Conservation (phyloP, 2,329 filamentous ascomycete genomes). For the Talaromyces marneffei region DNA sequence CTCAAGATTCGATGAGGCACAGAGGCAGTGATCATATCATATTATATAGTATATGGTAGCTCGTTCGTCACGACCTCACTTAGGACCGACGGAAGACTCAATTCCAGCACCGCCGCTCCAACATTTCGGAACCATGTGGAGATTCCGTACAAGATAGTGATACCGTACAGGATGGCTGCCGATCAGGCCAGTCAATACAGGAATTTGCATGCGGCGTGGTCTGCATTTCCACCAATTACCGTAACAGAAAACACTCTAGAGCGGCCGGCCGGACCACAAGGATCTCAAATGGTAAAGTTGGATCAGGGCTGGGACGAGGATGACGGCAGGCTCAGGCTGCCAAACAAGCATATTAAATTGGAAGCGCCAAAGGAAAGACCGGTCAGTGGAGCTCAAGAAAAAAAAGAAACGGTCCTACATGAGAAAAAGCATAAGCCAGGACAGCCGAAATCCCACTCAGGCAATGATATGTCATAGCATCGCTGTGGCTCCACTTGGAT, state of each 20-base stretch:
- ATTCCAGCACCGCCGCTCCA: conserved; percentile 3
- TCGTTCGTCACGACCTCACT: conserved; percentile 3
- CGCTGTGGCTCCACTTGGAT: neutral
- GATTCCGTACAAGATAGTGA: conserved; percentile 3
- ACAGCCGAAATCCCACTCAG: conserved; percentile 4
- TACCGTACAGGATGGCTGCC: neutral
- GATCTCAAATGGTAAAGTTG: neutral
- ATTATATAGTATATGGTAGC: neutral
- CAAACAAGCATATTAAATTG: conserved; percentile 3
- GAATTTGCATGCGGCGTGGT: conserved; percentile 3
- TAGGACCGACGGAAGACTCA: neutral
- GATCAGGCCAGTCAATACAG: conserved; percentile 9
- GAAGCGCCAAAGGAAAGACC: neutral
- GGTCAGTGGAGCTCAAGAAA: conserved; percentile 1
- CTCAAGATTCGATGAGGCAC: neutral
- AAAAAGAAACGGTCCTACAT: conserved; percentile 12
- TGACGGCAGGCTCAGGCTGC: neutral
- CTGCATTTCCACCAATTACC: neutral
- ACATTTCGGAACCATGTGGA: conserved; percentile 3
- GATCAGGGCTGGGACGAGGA: neutral
- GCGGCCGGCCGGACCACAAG: neutral
- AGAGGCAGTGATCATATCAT: neutral
- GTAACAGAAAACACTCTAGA: neutral
- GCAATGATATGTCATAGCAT: conserved; percentile 6
- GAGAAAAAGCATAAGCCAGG: neutral